phyloP scores from a whole-genome alignment of 2,329 filamentous ascomycete genomes.

The Fusarium anguioides region DNA sequence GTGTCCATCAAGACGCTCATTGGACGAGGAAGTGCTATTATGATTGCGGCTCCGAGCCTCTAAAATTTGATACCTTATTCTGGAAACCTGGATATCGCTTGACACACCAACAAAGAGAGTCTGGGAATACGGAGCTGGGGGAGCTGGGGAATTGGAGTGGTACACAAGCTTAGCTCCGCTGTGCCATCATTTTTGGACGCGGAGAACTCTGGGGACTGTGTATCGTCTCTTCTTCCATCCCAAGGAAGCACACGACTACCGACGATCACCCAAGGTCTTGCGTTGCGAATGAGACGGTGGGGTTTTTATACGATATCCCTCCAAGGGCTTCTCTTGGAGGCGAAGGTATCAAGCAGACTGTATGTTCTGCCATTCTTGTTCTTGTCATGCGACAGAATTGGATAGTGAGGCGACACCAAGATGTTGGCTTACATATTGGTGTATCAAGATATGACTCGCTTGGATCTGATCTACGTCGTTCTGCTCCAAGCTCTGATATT shows the following conservation, averaged over 20 bases:
- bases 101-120: not conserved
- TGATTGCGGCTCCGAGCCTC: conserved; percentile 32
- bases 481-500: not conserved
- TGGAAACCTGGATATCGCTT: conserved; percentile 4
- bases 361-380: not conserved
- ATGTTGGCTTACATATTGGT: conserved; percentile 3
- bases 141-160: conserved; percentile 21
- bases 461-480: not conserved
- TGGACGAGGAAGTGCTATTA: conserved; percentile 9
- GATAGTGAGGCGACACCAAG: conserved; percentile 12
- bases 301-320: not conserved
- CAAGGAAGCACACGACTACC: not conserved
- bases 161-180: conserved; percentile 10
- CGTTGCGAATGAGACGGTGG: conserved; percentile 17
- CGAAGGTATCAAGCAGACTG: not conserved
- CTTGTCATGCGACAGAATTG: conserved; percentile 11
- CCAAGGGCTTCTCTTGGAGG: not conserved
- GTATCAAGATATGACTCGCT: not conserved
- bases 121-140: conserved; percentile 11
- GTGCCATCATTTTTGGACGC: not conserved
- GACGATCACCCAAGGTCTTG: not conserved
- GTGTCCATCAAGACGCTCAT: conserved; percentile 14
- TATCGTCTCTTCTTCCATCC: not conserved
- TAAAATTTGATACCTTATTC: conserved; percentile 10
- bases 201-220: conserved; percentile 27